Conservation (phyloP, 306 rosid genomes). For the Vicia villosa region DNA sequence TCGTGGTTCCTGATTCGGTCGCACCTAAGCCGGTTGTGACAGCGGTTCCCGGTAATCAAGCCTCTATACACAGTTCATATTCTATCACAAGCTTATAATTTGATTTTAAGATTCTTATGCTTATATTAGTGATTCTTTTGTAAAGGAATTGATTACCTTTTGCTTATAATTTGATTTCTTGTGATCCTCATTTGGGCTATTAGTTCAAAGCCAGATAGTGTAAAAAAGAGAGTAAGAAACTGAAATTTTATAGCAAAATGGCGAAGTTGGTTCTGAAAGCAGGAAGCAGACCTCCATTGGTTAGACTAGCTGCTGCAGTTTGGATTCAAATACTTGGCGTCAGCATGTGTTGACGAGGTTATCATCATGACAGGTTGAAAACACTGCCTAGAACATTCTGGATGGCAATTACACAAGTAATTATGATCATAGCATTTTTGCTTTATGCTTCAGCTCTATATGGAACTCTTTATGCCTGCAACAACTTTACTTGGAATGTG, state of each 20-base stretch:
- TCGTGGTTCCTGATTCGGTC: too few relatives aligned
- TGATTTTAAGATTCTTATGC: too few relatives aligned
- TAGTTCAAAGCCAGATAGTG: background rate
- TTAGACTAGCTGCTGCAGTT: slow-evolving; percentile 84
- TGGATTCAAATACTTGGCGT: slow-evolving; percentile 60
- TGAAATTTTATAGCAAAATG: slow-evolving; percentile 36
- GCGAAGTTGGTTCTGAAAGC: slow-evolving; percentile 54
- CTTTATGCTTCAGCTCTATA: slow-evolving; percentile 60
- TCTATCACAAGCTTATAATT: too few relatives aligned
- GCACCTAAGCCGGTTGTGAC: too few relatives aligned
- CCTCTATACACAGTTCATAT: too few relatives aligned
- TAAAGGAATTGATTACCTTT: too few relatives aligned
- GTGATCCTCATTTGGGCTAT: background rate
- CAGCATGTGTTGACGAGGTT: slow-evolving; percentile 15
- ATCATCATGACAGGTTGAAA: slow-evolving; percentile 50
- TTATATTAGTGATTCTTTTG: too few relatives aligned
- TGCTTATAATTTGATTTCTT: too few relatives aligned
- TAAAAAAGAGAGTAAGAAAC: background rate
- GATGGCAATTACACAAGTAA: slow-evolving; percentile 65
- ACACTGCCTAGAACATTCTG: slow-evolving; percentile 71
- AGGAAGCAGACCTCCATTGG: slow-evolving; percentile 94
- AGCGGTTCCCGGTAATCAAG: too few relatives aligned
- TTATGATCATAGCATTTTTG: slow-evolving; percentile 58
- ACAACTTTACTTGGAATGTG: slow-evolving; percentile 73
- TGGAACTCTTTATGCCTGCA: slow-evolving; percentile 66